Evolutionary conservation across 2,329 filamentous ascomycete genomes (phyloP), one percentile per base, ranked within the genome.

Genomic region (Cadophora sp.): DNA sequence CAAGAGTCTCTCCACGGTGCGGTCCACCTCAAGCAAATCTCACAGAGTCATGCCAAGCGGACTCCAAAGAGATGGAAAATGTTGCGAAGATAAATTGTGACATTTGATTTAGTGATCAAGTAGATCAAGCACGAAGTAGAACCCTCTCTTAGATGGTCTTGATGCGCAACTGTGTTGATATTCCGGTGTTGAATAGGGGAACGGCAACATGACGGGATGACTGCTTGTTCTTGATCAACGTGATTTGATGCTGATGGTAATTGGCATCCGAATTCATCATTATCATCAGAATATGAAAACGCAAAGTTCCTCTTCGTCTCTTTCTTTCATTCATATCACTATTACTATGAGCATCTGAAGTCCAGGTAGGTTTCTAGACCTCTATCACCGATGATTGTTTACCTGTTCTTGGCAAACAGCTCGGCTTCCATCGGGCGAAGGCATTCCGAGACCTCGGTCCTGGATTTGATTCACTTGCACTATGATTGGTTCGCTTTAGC

Each of bases 401-500:
- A 37, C 34, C 2, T 37, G 34, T 37, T 37, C 34, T 37, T 4
- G 3, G 8, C 34, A 12, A 37, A 37, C 34, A 27, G 53, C 53
- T 56, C 50, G 53, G 53, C 53, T 56, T 56, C 14, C 27, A 56
- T 31, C 53, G 53, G 53, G 19, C 14, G 11, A n/a, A 7, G 27
- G 27, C 27, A 31, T 27, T 11, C 50, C 50, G 50, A 29, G 50
- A 56, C 48, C 48, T 51, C 24, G n/a, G 48, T 53, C 53, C 19
- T 34, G 50, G 66, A 64, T 72, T 70, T 65, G 58, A 65, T 63
- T 62, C 58, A 34, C 16, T 12, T 12, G 29, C 5, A 12, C n/a
- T 31, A 12, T 71, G 69, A 72, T 71, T 71, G 68, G 70, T 19
- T 51, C 14, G 55, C 29, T 53, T 46, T 61, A 64, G 40, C 22